Base-by-base conservation (phyloP, 2,329 filamentous ascomycete genomes). In the Colletotrichum incanum region DNA sequence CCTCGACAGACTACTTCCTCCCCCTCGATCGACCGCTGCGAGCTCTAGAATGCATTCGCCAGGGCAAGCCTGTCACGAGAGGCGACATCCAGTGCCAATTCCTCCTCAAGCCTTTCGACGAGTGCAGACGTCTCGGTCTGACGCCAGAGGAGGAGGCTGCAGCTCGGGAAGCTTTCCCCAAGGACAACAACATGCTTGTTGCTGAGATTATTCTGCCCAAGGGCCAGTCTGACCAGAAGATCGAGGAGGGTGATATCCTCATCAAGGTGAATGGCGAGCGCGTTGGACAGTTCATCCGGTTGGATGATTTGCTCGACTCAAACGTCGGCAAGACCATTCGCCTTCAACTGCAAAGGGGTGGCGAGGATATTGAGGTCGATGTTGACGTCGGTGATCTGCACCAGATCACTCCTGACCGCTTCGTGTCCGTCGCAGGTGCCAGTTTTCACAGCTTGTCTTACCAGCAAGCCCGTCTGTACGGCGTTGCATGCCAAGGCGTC, bases 31-130 rank as follows among this genome's bases (percentile, higher is more conserved):
- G 96, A 68, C 96, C 97, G 0, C 84, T 96, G 50, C 91, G 96
- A 74, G 96, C 96, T 1, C 86, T 99, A 66, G 89, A 94, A 79
- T 97, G 95, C 78, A 92, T 99, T 67, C 94, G 93, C 79, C 87
- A 92, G 75, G 92, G 90, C 43, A 89, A 92, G 76, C 89, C 89
- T 2, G 92, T 99, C 64, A 91, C 92, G n/a, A 90, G 96, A 77
- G 96, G 96, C 59, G 97, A 96, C n/a, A 97, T 99, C 61, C 96
- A 99, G 83, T 97, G 94, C 74, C 96, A 99, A 81, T 99, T 97
- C 89, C 89, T 98, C 65, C 89, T 99, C 74, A 98, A 98, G 82
- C 94, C 96, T 0, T 99, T 99, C 77, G 97, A 99, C 77, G 97
- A 99, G 81, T 98, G 96, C 82, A 92, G 96, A 66, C 90, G 96